Evolutionary conservation across 805 yeast species (phyloP), one percentile per base, ranked within the genome.

Genomic region (Pichia phayaonensis): DNA sequence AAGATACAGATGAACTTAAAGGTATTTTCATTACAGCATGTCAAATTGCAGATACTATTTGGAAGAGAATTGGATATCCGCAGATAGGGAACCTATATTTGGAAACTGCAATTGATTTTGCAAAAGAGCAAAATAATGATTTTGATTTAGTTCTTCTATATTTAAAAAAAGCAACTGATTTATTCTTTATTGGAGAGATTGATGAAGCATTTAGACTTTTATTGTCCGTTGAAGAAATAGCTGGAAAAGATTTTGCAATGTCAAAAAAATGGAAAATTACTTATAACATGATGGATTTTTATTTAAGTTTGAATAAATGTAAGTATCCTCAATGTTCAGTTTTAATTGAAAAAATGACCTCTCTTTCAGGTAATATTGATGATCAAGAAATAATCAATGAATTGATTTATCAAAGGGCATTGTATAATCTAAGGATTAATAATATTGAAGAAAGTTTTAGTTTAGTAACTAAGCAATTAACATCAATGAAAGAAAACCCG

Each of bases 41-140:
- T 50, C 77, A 73, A 38, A 55, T 77, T 43, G 61, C 68, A 2
- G 69, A 77, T 2, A 62, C 75, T 3, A 66, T 74, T 29, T 81
- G 84, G 88, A 57, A 66, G 18, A 65, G 81, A 50, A 68, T 75
- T 16, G 86, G 87, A 0, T 69, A 70, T 45, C 69, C 71, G 4
- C 65, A 69, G 11, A 60, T 82, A 27, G 70, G 81, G 20, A 70
- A 72, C 16, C 61, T 75, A 2, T 80, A 80, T 60, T 63, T 67
- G n/a, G 74, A 72, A 4, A 64, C 79, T 34, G 77, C 81, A 0
- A 42, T 70, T n/a, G 71, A 67, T 2, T 65, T 71, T 34, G 68
- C 76, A 8, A 64, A 66, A 2, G 59, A 57, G 7, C 56, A 52
- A 16, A 52, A 57, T 21, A 70, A 72, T 45, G 56, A 69, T 6